Conservation (phyloP, 108 stramenopile species). For the Fistulifera pelliculosa region DNA sequence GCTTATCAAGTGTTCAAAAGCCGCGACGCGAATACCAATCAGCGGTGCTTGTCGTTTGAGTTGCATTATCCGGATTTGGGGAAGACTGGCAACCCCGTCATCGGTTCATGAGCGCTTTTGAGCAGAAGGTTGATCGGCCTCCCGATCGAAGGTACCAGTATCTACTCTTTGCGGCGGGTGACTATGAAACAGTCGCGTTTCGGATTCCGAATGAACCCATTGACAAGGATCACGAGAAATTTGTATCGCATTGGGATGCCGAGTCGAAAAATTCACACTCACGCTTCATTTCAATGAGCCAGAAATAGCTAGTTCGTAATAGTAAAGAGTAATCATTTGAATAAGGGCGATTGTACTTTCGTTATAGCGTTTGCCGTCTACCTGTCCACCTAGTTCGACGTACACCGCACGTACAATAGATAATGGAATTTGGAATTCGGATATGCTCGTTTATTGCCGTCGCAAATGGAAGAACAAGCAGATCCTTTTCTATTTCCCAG, state of each 20-base stretch:
- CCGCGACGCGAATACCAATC: slow-evolving; percentile 75
- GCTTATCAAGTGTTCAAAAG: slow-evolving; percentile 98
- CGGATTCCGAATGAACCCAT: slow-evolving; percentile 96
- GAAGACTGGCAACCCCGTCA: slow-evolving; percentile 92
- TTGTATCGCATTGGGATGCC: slow-evolving; percentile 94
- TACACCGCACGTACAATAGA: too few relatives aligned
- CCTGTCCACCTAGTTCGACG: too few relatives aligned
- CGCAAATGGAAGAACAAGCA: too few relatives aligned
- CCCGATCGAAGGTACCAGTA: slow-evolving; percentile 95
- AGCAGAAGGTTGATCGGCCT: slow-evolving; percentile 93
- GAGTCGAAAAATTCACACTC: slow-evolving; percentile 85
- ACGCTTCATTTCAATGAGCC: slow-evolving; percentile 71
- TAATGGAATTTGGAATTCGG: too few relatives aligned
- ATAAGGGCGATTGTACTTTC: too few relatives aligned
- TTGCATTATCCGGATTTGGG: slow-evolving; percentile 93
- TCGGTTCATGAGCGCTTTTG: slow-evolving; percentile 99
- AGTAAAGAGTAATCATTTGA: too few relatives aligned
- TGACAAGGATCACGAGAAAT: slow-evolving; percentile 85
- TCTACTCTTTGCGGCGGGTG: slow-evolving; percentile 96
- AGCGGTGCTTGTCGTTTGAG: slow-evolving; percentile 91
- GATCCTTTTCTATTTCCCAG: too few relatives aligned
- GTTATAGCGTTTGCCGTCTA: too few relatives aligned
- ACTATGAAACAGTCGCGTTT: slow-evolving; percentile 98
- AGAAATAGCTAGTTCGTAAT: too few relatives aligned
- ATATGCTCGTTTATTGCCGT: too few relatives aligned